Evolutionary conservation across 2,329 filamentous ascomycete genomes (phyloP).

Genomic region (Sphaerulina populicola): DNA sequence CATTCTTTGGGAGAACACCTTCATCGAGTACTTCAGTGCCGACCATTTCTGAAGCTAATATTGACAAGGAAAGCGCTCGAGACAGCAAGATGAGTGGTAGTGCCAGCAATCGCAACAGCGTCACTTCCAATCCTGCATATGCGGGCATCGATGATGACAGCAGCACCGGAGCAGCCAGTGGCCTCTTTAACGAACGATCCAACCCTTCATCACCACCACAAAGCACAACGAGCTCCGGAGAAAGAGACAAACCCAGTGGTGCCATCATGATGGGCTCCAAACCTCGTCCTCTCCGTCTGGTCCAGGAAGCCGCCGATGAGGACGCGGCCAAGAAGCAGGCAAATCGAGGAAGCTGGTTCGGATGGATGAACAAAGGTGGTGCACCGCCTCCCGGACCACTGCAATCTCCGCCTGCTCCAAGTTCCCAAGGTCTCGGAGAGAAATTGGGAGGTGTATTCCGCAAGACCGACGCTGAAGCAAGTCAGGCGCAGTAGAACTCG

Average conservation of each 20-base stretch:
- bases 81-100: slow-evolving; percentile 27
- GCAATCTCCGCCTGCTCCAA: not conserved
- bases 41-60: slow-evolving; percentile 22
- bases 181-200: slow-evolving; percentile 30
- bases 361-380: slow-evolving; percentile 37
- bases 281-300: slow-evolving; percentile 74
- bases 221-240: slow-evolving; percentile 43
- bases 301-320: slow-evolving; percentile 57
- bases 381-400: slow-evolving; percentile 1
- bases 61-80: slow-evolving; percentile 23
- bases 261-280: slow-evolving; percentile 53
- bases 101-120: slow-evolving; percentile 21
- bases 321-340: slow-evolving; percentile 38
- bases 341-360: slow-evolving; percentile 43
- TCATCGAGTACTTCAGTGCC: slow-evolving; percentile 45
- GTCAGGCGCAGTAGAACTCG: slow-evolving; percentile 12
- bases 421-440: slow-evolving; percentile 3
- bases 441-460: slow-evolving; percentile 11
- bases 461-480: slow-evolving; percentile 9
- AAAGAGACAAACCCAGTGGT: slow-evolving; percentile 27
- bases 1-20: slow-evolving; percentile 49
- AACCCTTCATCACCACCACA: slow-evolving; percentile 49
- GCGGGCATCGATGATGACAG: slow-evolving; percentile 9
- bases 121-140: slow-evolving; percentile 18
- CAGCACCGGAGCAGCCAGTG: slow-evolving; percentile 1